Evolutionary conservation across 257 asterid genomes (phyloP).

Genomic region (Solanum lignicaule): DNA sequence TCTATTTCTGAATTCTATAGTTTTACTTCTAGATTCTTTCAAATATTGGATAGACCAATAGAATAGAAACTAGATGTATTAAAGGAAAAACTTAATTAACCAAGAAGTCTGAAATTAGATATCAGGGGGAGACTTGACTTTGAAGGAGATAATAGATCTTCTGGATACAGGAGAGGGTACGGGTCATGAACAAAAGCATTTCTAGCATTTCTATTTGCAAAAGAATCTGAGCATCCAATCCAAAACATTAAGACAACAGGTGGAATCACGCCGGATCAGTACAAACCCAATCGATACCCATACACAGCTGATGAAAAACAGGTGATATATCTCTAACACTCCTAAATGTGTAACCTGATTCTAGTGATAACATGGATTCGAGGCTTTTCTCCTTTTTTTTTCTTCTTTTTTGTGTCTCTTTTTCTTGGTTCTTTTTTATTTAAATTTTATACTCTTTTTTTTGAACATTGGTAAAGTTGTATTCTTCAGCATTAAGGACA

Average conservation of each 20-base stretch:
- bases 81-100: neutral
- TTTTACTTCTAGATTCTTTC: neutral
- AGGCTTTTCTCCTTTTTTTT: neutral
- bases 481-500: too few species aligned
- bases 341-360: neutral
- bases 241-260: neutral
- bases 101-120: neutral
- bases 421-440: neutral
- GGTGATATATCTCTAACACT: neutral
- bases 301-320: neutral
- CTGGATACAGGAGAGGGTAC: neutral
- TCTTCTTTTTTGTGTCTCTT: neutral
- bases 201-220: neutral
- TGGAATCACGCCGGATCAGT: neutral
- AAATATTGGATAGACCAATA: neutral
- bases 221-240: neutral
- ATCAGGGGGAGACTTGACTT: neutral
- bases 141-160: neutral
- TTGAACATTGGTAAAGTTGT: too few species aligned
- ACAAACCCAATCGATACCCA: neutral
- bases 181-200: neutral
- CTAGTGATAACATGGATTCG: neutral
- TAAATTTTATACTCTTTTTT: neutral
- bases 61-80: neutral
- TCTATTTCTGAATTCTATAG: neutral